Base-by-base conservation (phyloP, 2,329 filamentous ascomycete genomes). In the Cladophialophora exuberans region DNA sequence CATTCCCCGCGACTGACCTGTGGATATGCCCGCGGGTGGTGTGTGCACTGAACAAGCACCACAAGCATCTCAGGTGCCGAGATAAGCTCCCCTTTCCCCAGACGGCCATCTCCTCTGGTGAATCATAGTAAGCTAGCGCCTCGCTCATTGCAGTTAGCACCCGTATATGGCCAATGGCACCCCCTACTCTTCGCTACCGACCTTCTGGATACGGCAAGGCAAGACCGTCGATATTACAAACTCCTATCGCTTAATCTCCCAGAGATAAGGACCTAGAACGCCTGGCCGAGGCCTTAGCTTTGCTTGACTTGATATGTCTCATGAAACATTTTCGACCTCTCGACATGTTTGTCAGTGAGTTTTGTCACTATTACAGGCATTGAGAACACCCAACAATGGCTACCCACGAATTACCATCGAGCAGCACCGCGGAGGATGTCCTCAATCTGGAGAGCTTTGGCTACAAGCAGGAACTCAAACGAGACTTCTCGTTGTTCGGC, bases 401-500 rank as follows among this genome's bases (percentile, higher is more conserved):
- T n/a, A 5, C 48, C 39, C 28, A 52, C 48, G 48, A 44, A 20
- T 23, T 20, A n/a, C 28, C 45, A 17, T 36, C 39, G 20, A 35
- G 28, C 18, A 44, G 39, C 48, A 36, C 11, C 36, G 7, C 26
- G 13, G 48, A 52, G 18, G 39, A 44, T 44, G 48, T 52, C 38
- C 48, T 52, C 48, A 52, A 42, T 2, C 48, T 52, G n/a, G 48
- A 52, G 30, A 52, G 48, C 39, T 17, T 52, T 17, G 45, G 45
- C 23, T 49, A 49, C 23, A 39, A 49, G 45, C 45, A 55, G 80
- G 80, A 84, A 66, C 73, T 84, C 60, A 82, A 81, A 64, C 77
- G 81, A 7, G 78, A 74, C 11, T 84, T 83, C 61, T 73, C 78
- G 6, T 66, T 83, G 4, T 61, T 83, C 28, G 80, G 80, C 26